Percentiles rank a stretch among this genome's conserved stretches.
These are phyloP conservation scores for Penicillium manginii DNA, from an alignment of 495 filamentous ascomycete genomes.

Conservation along the genomic window DNA sequence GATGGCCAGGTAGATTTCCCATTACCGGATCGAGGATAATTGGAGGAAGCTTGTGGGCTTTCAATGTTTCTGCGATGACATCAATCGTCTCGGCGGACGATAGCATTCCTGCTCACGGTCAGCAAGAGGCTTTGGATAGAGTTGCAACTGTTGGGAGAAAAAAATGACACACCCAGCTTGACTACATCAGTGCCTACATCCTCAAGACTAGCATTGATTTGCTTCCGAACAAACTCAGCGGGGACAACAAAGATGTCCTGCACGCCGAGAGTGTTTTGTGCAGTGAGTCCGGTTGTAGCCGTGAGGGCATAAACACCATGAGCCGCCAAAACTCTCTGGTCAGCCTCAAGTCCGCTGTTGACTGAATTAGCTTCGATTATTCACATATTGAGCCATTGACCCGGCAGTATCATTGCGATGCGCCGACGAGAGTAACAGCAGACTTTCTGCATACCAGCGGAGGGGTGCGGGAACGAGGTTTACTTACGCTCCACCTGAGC, in stretches of 20 bases:
- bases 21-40: slow-evolving; percentile 84
- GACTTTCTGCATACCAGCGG: not conserved
- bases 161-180: slow-evolving; percentile 71
- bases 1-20: not conserved
- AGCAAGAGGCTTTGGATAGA: not conserved
- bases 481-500: slow-evolving; percentile 84
- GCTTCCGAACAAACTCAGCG: slow-evolving; percentile 75
- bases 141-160: not conserved
- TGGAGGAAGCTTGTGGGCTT: slow-evolving; percentile 58
- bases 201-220: slow-evolving; percentile 79
- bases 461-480: slow-evolving; percentile 9
- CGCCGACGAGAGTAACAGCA: not conserved
- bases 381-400: not conserved
- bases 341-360: slow-evolving; percentile 87
- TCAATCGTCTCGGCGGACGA: slow-evolving; percentile 77
- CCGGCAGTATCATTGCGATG: not conserved
- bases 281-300: slow-evolving; percentile 92
- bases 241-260: slow-evolving; percentile 80
- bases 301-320: slow-evolving; percentile 96
- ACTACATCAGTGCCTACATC: slow-evolving; percentile 90
- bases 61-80: slow-evolving; percentile 70
- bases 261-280: slow-evolving; percentile 90
- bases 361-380: slow-evolving; percentile 8
- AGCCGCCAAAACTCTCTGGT: slow-evolving; percentile 91
- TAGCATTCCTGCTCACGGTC: slow-evolving; percentile 73